These are phyloP conservation scores for Neurospora sp. DNA, from an alignment of 495 filamentous ascomycete genomes.

Conservation along the genomic window DNA sequence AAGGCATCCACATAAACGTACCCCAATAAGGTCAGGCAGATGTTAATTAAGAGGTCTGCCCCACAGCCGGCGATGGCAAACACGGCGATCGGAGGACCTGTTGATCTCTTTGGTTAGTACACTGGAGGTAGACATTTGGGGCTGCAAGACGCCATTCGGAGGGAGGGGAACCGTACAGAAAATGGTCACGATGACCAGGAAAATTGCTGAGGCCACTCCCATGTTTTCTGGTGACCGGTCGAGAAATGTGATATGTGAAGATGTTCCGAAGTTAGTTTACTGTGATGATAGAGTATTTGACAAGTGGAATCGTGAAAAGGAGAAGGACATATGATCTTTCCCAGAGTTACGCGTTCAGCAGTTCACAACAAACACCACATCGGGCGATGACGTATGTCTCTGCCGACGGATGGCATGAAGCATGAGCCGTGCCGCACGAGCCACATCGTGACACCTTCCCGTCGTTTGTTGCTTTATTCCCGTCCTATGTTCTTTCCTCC, in stretches of 20 bases:
- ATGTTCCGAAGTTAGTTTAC: background rate
- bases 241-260: background rate
- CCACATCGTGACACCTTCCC: background rate
- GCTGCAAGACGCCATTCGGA: background rate
- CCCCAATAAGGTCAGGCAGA: slow-evolving; percentile 61
- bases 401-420: background rate
- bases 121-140: background rate
- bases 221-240: slow-evolving; percentile 24
- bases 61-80: slow-evolving; percentile 43
- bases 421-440: background rate
- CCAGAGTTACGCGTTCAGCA: background rate
- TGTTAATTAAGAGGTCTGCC: slow-evolving; percentile 81
- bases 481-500: background rate
- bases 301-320: background rate
- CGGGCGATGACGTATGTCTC: background rate
- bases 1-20: slow-evolving; percentile 10
- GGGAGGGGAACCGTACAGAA: slow-evolving; percentile 28
- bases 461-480: background rate
- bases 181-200: slow-evolving; percentile 49
- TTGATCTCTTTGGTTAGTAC: background rate
- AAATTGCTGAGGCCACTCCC: slow-evolving; percentile 42
- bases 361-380: slow-evolving; percentile 3
- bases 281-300: background rate
- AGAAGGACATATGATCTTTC: background rate
- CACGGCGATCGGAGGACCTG: slow-evolving; percentile 36